Evolutionary conservation across 352 stramenopile species (phyloP), one percentile per base, ranked within the genome.

Genomic region (Phytophthora brassicae): DNA sequence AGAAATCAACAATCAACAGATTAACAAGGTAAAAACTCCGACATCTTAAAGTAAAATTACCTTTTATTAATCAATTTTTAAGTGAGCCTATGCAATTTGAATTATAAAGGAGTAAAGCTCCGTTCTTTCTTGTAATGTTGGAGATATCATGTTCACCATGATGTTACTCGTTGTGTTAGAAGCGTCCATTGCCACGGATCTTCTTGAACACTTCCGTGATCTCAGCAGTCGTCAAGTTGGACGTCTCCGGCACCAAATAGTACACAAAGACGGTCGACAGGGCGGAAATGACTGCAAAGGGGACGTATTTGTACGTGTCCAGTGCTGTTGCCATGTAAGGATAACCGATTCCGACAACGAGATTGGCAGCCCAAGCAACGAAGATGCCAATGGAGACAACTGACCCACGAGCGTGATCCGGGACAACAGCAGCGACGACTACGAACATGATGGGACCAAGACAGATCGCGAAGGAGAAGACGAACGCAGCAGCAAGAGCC

Each of bases 301-400:
- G 55, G 19, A 79, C 38, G 51, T 76, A 81, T 14, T 63, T 64
- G 49, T 72, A 79, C 4, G 56, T 60, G 2, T 72, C 36, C 1
- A 77, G 31, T 3, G 52, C 65, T 16, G 55, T 68, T 6, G 60
- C 41, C 11, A 76, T 19, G 68, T 74, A 76, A 12, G 72, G 72
- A 38, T 78, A 81, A n/a, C 69, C 69, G 46, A 81, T 68, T 11
- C 72, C 72, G 29, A 81, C 69, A 31, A 78, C n/a, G 12, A 81
- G 41, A 38, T 81, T 78, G 17, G 54, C 49, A 0, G 72, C 35
- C 68, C 64, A 83, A n/a, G 65, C 69, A 39, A 74, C 54, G 48
- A 67, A 56, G 8, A 75, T 57, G 31, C 63, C 56, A 22, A 72
- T 60, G 16, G 68, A 75, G 16, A 64, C 47, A 38, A 63, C 70